Percentiles rank a stretch among this genome's conserved stretches.
These are phyloP conservation scores for Prunus davidiana DNA, from an alignment of 306 rosid species.

Conservation along the genomic window DNA sequence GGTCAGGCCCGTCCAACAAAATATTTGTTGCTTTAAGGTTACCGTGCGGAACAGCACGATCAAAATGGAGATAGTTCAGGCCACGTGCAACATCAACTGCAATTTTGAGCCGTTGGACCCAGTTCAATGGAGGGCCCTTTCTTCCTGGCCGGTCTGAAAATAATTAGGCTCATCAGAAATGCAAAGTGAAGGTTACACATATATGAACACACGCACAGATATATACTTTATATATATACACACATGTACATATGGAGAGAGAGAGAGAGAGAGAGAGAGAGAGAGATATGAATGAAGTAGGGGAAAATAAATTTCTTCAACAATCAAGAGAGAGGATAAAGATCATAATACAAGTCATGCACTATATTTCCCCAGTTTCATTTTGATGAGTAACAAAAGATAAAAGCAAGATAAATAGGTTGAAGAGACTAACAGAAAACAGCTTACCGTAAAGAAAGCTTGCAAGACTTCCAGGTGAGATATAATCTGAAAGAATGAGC, in stretches of 20 bases:
- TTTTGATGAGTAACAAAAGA: neutral
- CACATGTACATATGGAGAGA: neutral
- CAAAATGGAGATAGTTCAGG: slow-evolving; percentile 99
- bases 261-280: neutral
- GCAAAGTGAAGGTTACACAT: slow-evolving; percentile 14
- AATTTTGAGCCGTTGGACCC: slow-evolving; percentile 92
- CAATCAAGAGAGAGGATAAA: neutral
- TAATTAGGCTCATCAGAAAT: slow-evolving; percentile 13
- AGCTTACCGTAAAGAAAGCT: slow-evolving; percentile 84
- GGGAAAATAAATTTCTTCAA: neutral
- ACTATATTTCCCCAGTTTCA: neutral
- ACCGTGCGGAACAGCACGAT: slow-evolving; percentile 98
- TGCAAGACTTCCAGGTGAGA: slow-evolving; percentile 93
- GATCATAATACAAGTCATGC: neutral
- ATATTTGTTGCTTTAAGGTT: slow-evolving; percentile 92
- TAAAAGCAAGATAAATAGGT: neutral
- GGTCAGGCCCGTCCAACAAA: slow-evolving; percentile 78
- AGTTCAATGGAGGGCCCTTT: slow-evolving; percentile 72
- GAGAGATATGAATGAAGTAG: neutral
- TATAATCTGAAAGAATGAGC: slow-evolving; percentile 92
- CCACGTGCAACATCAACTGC: slow-evolving; percentile 99
- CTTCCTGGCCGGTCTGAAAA: slow-evolving; percentile 93
- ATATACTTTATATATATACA: neutral
- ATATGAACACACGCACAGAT: neutral
- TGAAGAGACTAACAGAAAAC: slow-evolving; percentile 15